Conservation (phyloP, 208 protist species). For the Blechomonas ayalai region DNA sequence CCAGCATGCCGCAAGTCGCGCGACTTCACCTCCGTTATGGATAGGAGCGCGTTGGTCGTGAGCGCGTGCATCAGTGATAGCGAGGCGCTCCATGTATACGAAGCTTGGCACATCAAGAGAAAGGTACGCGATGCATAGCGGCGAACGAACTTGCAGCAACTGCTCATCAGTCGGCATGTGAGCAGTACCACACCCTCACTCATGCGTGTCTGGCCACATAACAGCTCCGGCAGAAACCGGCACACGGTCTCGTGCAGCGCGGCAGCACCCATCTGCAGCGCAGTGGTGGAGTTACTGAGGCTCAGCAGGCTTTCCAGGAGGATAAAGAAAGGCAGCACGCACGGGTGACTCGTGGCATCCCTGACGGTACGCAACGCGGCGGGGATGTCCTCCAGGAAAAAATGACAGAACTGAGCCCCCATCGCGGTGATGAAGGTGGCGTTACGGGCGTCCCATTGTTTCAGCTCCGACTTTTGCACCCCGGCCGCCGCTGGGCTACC, state of each 20-base stretch:
- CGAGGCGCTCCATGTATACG: slow-evolving; percentile 62
- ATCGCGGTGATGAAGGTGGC: slow-evolving; percentile 70
- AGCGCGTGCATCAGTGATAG: slow-evolving; percentile 73
- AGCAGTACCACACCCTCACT: slow-evolving; percentile 69
- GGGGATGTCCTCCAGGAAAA: slow-evolving; percentile 60
- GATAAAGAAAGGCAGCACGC: slow-evolving; percentile 79
- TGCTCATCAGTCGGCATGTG: slow-evolving; percentile 83
- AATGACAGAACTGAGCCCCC: slow-evolving; percentile 41
- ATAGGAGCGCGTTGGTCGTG: slow-evolving; percentile 70
- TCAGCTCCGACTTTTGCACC: slow-evolving; percentile 9
- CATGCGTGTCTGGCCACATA: slow-evolving; percentile 68
- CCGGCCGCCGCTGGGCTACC: not conserved
- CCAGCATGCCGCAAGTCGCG: slow-evolving; percentile 73
- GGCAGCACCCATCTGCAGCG: slow-evolving; percentile 71
- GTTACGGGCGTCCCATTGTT: slow-evolving; percentile 69
- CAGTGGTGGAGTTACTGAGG: slow-evolving; percentile 68
- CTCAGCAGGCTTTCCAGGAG: slow-evolving; percentile 72
- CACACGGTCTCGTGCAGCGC: slow-evolving; percentile 62
- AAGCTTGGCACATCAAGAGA: slow-evolving; percentile 74
- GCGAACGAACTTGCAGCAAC: slow-evolving; percentile 75
- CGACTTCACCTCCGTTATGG: slow-evolving; percentile 73
- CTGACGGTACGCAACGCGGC: slow-evolving; percentile 45
- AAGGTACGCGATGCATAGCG: slow-evolving; percentile 42
- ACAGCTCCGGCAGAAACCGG: slow-evolving; percentile 74
- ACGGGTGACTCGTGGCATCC: slow-evolving; percentile 28